Conservation (phyloP, 2,329 filamentous ascomycete species). For the Ilyonectria robusta region DNA sequence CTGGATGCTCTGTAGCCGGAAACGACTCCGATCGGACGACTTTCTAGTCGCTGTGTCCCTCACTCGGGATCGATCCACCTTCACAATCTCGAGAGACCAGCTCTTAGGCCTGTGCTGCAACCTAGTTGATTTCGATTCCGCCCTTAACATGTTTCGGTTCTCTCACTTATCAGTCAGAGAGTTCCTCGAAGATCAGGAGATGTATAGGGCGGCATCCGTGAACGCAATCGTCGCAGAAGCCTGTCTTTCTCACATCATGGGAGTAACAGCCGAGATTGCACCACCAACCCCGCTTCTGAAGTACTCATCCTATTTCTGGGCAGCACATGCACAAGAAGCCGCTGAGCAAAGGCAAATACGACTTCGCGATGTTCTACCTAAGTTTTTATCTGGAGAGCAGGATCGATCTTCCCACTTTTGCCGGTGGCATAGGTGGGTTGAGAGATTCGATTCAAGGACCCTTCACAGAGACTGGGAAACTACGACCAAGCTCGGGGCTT, state of each 20-base stretch:
- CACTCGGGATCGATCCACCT: not conserved
- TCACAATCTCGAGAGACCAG: no score
- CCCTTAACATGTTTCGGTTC: no score
- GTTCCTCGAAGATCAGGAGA: no score
- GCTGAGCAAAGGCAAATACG: slow-evolving; percentile 11
- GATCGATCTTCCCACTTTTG: slow-evolving; percentile 7
- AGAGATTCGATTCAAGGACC: not conserved
- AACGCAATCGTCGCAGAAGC: no score
- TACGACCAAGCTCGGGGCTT: not conserved
- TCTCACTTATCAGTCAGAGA: no score
- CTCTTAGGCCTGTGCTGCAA: no score
- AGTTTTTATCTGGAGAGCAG: slow-evolving; percentile 1
- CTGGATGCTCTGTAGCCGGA: no score
- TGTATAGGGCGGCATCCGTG: no score
- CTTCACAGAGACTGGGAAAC: not conserved
- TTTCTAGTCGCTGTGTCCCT: no score
- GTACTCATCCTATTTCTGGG: not conserved
- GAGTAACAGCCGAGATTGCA: not conserved
- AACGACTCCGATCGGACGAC: no score
- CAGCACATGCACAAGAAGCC: not conserved
- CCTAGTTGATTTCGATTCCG: no score
- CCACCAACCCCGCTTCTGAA: not conserved
- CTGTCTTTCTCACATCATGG: not conserved
- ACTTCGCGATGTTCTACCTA: slow-evolving; percentile 3
- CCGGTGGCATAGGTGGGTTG: slow-evolving; percentile 1